These are phyloP conservation scores for Diplosphaera chodatii DNA, from an alignment of 139 green algal species.

Conservation along the genomic window DNA sequence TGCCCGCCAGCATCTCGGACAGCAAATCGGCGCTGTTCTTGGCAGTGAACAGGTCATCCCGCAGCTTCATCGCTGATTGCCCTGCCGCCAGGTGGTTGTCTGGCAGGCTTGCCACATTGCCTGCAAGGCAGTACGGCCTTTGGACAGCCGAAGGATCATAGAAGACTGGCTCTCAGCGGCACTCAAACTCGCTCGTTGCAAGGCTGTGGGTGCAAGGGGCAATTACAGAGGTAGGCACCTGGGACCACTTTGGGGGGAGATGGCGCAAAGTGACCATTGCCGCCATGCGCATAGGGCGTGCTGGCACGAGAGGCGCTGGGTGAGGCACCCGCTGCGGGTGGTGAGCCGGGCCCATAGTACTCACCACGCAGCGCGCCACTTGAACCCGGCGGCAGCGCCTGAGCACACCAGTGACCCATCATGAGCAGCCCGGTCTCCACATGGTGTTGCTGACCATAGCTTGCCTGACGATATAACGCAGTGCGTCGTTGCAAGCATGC, in stretches of 20 bases:
- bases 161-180: too few relatives aligned
- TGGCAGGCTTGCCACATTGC: not conserved
- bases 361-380: not conserved
- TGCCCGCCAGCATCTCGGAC: not conserved
- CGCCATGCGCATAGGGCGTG: not conserved
- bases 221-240: too few relatives aligned
- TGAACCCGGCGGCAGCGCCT: not conserved
- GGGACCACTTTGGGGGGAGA: not conserved
- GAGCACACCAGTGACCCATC: too few relatives aligned
- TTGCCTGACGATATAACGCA: too few relatives aligned
- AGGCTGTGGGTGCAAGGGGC: too few relatives aligned
- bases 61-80: not conserved
- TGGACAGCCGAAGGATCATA: too few relatives aligned
- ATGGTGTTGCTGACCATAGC: too few relatives aligned
- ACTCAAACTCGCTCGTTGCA: too few relatives aligned
- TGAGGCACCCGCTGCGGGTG: not conserved
- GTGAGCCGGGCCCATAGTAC: not conserved
- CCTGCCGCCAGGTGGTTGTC: not conserved
- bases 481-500: too few relatives aligned
- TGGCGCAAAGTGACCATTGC: not conserved
- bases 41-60: not conserved
- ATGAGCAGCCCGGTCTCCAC: too few relatives aligned
- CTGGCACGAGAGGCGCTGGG: not conserved
- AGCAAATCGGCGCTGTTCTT: not conserved
- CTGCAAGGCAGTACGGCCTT: not conserved